A percentile compares a stretch with the other conserved stretches of the same genome.
Evolutionary conservation across 23 red algal genomes (phyloP).

Genomic region (Chondrus crispus): DNA sequence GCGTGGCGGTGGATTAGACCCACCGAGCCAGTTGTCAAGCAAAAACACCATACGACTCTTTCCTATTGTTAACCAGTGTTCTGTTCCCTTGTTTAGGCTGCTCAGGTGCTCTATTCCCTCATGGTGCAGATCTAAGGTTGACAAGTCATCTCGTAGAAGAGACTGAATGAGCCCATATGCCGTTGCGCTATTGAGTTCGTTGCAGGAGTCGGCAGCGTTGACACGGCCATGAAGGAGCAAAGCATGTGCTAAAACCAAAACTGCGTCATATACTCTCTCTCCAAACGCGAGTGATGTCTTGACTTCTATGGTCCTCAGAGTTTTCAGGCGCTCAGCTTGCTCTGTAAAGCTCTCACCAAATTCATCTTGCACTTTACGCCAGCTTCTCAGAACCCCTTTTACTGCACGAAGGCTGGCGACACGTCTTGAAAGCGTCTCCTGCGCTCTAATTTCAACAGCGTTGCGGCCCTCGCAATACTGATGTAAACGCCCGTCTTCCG

Average conservation of each 20-base stretch:
- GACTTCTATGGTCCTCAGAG: background rate
- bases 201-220: no score
- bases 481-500: background rate
- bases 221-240: no score
- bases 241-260: background rate
- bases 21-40: slow-evolving; percentile 19
- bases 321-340: no score
- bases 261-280: background rate
- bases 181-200: no score
- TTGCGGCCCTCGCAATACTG: background rate
- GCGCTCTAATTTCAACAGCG: background rate
- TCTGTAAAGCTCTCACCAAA: background rate
- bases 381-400: background rate
- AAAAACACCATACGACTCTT: slow-evolving; percentile 2
- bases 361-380: background rate
- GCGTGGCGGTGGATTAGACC: slow-evolving; percentile 20
- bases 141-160: background rate
- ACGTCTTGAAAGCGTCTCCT: slow-evolving; percentile 18
- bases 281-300: background rate
- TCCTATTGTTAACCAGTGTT: slow-evolving; percentile 19
- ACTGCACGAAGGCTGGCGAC: background rate
- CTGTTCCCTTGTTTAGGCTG: background rate
- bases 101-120: background rate
- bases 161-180: no score
- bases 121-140: background rate